Evolutionary conservation across 1,284 basidiomycete genomes (phyloP), one percentile per base, ranked within the genome.

Genomic region (Trametes sp.): DNA sequence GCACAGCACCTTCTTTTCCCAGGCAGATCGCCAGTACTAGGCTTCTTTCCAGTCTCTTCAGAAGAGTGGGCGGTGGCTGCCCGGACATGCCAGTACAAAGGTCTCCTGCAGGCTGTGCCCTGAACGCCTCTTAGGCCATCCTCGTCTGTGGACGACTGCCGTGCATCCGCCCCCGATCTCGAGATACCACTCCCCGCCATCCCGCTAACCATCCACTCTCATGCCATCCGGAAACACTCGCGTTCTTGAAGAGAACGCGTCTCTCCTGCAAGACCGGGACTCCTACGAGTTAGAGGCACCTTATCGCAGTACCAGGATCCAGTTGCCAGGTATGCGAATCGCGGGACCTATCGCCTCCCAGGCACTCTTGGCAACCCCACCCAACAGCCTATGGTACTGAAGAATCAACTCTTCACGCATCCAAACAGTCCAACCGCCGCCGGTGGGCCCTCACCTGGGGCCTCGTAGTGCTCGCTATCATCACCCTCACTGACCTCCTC

Each of bases 401-500:
- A 14, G 11, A 7, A 0, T 8, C 14, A 21, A 44, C n/a, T 44
- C 26, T n/a, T n/a, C 26, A 26, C 14, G n/a, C 24, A 10, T 46
- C 29, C 36, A 41, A 45, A 24, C 8, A 44, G 13, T 28, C 54
- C 29, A 26, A 42, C 10, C 21, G 23, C n/a, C 31, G 24, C 35
- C 52, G 6, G 5, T 44, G 53, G 5, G 26, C 26, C 28, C 29
- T 35, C 19, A 28, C 46, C 19, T 65, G 63, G 66, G 45, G 54
- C 23, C 29, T 68, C 38, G 59, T 56, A 31, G 54, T 68, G 19
- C 46, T 68, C 36, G 57, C 54, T 24, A 35, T 65, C 33, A 53
- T 64, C 51, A 61, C 60, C 13, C 52, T 55, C 31, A 61, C 67
- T 1, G 62, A 69, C 45, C 54, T 52, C 26, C 33, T 59, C 56